These are phyloP conservation scores for Coemansia interrupta DNA, from an alignment of 192 early-diverging fungal species.

Conservation along the genomic window DNA sequence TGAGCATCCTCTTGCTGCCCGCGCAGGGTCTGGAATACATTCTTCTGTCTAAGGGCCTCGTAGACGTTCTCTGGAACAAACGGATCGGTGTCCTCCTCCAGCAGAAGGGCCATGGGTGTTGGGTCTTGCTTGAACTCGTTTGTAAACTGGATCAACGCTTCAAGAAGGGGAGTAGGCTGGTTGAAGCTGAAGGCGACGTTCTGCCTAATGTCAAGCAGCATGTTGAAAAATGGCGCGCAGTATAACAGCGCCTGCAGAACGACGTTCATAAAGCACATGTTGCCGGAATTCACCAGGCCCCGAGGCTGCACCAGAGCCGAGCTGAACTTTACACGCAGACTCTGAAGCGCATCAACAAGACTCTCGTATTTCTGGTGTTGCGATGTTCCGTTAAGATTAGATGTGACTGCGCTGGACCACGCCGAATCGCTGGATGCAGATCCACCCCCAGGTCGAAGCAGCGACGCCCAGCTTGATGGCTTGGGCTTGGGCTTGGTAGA, in stretches of 20 bases:
- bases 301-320: constrained; percentile 68
- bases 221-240: constrained; percentile 88
- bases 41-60: constrained; percentile 73
- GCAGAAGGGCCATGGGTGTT: constrained; percentile 36
- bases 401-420: not conserved
- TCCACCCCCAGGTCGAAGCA: constrained; percentile 20
- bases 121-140: constrained; percentile 45
- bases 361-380: constrained; percentile 23
- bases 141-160: constrained; percentile 64
- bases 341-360: constrained; percentile 35
- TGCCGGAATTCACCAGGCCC: constrained; percentile 93
- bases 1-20: constrained; percentile 97
- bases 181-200: constrained; percentile 70
- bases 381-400: constrained; percentile 54
- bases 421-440: not conserved
- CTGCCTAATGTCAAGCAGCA: constrained; percentile 64
- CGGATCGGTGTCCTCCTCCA: constrained; percentile 56
- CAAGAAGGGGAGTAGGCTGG: constrained; percentile 73
- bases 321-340: constrained; percentile 22
- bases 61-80: constrained; percentile 95
- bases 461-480: constrained; percentile 38
- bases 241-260: constrained; percentile 92
- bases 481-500: constrained; percentile 34
- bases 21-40: constrained; percentile 76
- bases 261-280: constrained; percentile 98